phyloP scores from a whole-genome alignment of 2,329 filamentous ascomycete species.

The Talaromyces sp. region DNA sequence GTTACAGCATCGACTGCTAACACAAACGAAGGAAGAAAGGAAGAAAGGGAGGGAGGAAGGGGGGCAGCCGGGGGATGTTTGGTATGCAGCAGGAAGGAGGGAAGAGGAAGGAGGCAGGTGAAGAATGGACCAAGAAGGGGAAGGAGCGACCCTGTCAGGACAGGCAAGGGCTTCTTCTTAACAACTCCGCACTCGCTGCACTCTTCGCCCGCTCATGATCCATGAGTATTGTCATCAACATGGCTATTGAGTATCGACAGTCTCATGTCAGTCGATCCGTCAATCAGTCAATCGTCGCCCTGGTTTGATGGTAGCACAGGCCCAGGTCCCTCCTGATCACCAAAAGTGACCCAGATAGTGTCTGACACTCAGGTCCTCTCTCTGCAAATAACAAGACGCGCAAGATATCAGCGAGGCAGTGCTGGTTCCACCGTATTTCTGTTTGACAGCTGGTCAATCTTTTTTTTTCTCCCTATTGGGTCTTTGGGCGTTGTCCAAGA shows the following conservation, averaged over 20 bases:
- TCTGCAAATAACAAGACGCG: background rate
- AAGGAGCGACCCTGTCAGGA: background rate
- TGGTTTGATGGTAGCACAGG: background rate
- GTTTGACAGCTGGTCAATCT: background rate
- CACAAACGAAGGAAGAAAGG: background rate
- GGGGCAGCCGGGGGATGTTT: background rate
- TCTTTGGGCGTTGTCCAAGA: background rate
- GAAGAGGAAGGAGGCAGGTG: constrained; percentile 6
- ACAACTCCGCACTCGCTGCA: no score
- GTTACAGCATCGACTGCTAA: background rate
- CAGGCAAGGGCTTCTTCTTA: constrained; percentile 6
- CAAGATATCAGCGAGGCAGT: background rate
- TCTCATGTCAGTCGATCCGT: background rate
- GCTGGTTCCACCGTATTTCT: constrained; percentile 9
- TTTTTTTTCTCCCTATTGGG: no score
- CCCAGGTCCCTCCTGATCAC: background rate
- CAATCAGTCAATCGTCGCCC: constrained; percentile 1
- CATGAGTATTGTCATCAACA: background rate
- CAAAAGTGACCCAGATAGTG: background rate
- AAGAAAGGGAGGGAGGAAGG: constrained; percentile 2
- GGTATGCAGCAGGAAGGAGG: constrained; percentile 14
- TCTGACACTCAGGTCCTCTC: background rate
- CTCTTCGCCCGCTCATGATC: background rate
- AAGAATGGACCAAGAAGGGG: constrained; percentile 2
- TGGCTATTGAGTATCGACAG: no score